phyloP scores from a whole-genome alignment of 139 green algal genomes.

The Tetraselmis striata region DNA sequence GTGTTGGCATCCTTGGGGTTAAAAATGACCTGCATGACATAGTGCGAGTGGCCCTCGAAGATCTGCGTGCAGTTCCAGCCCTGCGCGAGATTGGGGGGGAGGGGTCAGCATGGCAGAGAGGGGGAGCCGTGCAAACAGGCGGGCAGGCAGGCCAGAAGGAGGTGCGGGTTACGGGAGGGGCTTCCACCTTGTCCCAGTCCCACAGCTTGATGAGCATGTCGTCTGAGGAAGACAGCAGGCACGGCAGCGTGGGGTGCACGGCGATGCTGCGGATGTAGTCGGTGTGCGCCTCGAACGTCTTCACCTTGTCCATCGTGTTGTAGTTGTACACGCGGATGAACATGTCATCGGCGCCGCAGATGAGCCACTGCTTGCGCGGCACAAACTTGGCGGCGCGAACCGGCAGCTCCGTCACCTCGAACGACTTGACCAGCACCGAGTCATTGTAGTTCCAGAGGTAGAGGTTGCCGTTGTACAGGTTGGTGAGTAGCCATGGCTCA shows the following conservation, averaged over 20 bases:
- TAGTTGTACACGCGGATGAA: slow-evolving; percentile 98
- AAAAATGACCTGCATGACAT: slow-evolving; percentile 97
- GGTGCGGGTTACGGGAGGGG: too few relatives aligned
- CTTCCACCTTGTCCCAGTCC: slow-evolving; percentile 95
- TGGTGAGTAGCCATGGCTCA: slow-evolving; percentile 94
- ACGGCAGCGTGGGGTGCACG: slow-evolving; percentile 89
- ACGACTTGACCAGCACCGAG: slow-evolving; percentile 87
- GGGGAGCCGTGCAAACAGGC: too few relatives aligned
- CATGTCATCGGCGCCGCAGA: slow-evolving; percentile 95
- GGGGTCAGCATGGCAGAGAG: too few relatives aligned
- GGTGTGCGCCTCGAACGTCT: slow-evolving; percentile 94
- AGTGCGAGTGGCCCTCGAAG: slow-evolving; percentile 98
- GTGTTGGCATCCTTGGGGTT: slow-evolving; percentile 99
- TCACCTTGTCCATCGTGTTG: slow-evolving; percentile 98
- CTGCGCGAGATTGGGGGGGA: too few relatives aligned
- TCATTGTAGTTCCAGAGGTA: slow-evolving; percentile 96
- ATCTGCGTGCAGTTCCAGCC: slow-evolving; percentile 85
- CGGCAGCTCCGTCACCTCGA: slow-evolving; percentile 94
- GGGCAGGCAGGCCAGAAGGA: too few relatives aligned
- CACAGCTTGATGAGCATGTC: slow-evolving; percentile 99
- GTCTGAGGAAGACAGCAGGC: slow-evolving; percentile 88
- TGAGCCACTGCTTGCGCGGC: slow-evolving; percentile 93
- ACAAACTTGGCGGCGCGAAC: slow-evolving; percentile 96
- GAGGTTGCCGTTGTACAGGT: slow-evolving; percentile 94
- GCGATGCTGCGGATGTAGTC: slow-evolving; percentile 97